Evolutionary conservation across 169 alveolate genomes (phyloP), one percentile per base, ranked within the genome.

Genomic region (Plasmodium falciparum): DNA sequence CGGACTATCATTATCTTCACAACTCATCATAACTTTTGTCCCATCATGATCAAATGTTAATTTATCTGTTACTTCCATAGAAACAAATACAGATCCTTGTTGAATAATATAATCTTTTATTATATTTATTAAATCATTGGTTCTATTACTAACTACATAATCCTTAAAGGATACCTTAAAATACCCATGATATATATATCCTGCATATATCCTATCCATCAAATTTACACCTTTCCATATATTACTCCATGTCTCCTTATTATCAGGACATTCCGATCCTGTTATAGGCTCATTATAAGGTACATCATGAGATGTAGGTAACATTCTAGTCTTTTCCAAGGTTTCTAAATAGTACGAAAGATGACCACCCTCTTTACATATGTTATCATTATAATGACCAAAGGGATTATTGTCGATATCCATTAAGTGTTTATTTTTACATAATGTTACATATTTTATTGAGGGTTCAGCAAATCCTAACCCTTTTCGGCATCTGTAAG

Each of bases 1-100:
- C 50, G 76, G 90, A 43, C 70, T 24, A 8, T 70, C 61, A 26
- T 33, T 62, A 43, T 89, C 26, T 73, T 89, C 89, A 63, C 93
- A 89, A 17, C 73, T 88, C 58, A 74, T 69, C 70, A 78, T 76
- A 1, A 89, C 93, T 49, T 89, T 52, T 26, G 26, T 86, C 2
- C 93, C 93, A 56, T 89, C 93, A 39, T 89, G 93, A 69, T 89
- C 93, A 33, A 88, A 88, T 49, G 61, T 89, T 72, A 89, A 59
- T 20, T 80, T 88, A 29, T 62, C 65, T 7, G 49, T 61, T 24
- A 88, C 83, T 26, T 63, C 63, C 93, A 89, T 89, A 8, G 92
- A 80, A 0, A 89, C 90, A 39, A 89, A 88, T 39, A 73, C 59
- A 43, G 92, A 33, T 1, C 93, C 93, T 29, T 89, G 89, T 1